Evolutionary conservation across 805 yeast genomes (phyloP), one percentile per base, ranked within the genome.

Genomic region (Dipodascus albidus): DNA sequence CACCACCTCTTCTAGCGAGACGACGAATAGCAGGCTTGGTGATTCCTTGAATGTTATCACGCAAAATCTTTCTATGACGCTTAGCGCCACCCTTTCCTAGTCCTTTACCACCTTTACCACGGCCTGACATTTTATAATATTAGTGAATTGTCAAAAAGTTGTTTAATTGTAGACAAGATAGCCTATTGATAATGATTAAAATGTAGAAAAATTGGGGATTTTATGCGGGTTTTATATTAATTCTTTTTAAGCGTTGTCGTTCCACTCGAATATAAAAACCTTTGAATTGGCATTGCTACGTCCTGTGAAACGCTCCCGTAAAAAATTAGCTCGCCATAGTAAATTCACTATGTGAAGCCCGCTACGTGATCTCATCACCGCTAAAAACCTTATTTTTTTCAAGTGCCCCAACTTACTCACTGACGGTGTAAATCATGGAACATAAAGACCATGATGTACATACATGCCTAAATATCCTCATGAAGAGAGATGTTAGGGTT

Each of bases 1-100:
- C 99, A 90, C 99, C 99, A 80, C 99, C 99, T 87, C 99, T 89
- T 85, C 99, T 91, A 52, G 99, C 99, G 69, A 91, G 85, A 87
- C 99, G 91, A 82, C 99, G 89, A 72, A 91, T 91, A 71, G 99
- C 99, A 72, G 99, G 99, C 83, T 91, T 91, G 60, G 99, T 91
- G 73, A 91, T 91, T 81, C 99, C 99, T 79, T 90, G 97, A 66
- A 93, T 91, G 91, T 91, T 93, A 76, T 93, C 99, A 82, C 98
- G 90, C 64, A 90, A 81, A 77, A 91, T 87, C 87, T 90, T 90
- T 84, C 98, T 88, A 89, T 91, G 99, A 78, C 99, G 89, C 85
- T 91, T 91, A 69, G 99, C 99, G 80, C 99, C 99, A 79, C 97
- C 98, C 80, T 93, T 93, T 71, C 99, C 99, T 69, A 93, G 82